A percentile compares a stretch with the other conserved stretches of the same genome.
Conservation (phyloP, 768 basidiomycete species). For the Galerina sulciceps region DNA sequence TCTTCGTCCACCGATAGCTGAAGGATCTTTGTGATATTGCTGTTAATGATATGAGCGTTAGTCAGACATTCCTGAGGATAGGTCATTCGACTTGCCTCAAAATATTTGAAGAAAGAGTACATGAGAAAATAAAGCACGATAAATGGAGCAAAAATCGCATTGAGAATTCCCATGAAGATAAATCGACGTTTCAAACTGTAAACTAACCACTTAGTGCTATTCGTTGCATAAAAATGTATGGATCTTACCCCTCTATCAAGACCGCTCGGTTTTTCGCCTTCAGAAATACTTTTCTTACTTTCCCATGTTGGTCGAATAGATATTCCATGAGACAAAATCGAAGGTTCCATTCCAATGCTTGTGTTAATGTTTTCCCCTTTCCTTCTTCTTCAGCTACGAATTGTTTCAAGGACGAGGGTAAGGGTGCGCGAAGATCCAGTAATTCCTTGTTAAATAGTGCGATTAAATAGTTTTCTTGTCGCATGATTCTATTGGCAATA, state of each 20-base stretch:
- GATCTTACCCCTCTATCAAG: constrained; percentile 80
- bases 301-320: constrained; percentile 88
- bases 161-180: constrained; percentile 96
- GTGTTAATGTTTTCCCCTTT: constrained; percentile 82
- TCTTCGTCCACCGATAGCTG: constrained; percentile 87
- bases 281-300: constrained; percentile 89
- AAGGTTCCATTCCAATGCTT: constrained; percentile 96
- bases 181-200: constrained; percentile 80
- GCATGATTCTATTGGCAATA: constrained; percentile 95
- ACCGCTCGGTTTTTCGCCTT: constrained; percentile 79
- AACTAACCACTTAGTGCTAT: constrained; percentile 1
- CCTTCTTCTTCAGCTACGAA: constrained; percentile 58
- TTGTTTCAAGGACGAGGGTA: constrained; percentile 62
- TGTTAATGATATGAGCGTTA: constrained; percentile 34
- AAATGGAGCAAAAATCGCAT: constrained; percentile 95
- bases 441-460: constrained; percentile 97
- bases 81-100: constrained; percentile 69
- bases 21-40: constrained; percentile 99
- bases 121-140: constrained; percentile 95
- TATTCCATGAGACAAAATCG: constrained; percentile 95
- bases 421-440: constrained; percentile 83
- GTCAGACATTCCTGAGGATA: not conserved
- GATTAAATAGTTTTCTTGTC: constrained; percentile 98
- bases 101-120: constrained; percentile 99
- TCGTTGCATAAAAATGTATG: not conserved